A percentile compares a stretch with the other conserved stretches of the same genome.
phyloP scores from a whole-genome alignment of 2,329 filamentous ascomycete genomes.

The Diaporthe citriasiana region DNA sequence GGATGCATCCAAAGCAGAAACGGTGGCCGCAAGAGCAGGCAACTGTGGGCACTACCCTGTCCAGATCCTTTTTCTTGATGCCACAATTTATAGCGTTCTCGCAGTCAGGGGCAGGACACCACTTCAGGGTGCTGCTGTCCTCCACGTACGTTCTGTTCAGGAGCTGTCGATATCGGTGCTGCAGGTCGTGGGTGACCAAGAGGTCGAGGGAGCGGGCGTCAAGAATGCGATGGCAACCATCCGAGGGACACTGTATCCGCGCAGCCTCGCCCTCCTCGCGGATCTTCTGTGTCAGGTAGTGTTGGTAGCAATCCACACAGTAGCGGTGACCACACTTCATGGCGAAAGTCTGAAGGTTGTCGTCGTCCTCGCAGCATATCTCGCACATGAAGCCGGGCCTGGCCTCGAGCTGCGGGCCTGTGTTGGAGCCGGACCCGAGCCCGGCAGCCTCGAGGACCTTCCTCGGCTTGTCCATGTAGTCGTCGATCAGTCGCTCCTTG shows the following conservation, averaged over 20 bases:
- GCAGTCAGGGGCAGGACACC: conserved; percentile 99
- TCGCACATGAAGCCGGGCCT: conserved; percentile 88
- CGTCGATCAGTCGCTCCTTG: conserved; percentile 92
- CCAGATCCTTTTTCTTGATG: conserved; percentile 89
- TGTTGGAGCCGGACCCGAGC: conserved; percentile 74
- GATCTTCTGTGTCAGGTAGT: conserved; percentile 94
- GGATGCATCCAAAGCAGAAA: conserved; percentile 96
- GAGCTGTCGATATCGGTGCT: conserved; percentile 81
- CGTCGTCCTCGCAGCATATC: conserved; percentile 94
- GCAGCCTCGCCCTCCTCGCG: conserved; percentile 95
- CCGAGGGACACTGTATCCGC: conserved; percentile 91
- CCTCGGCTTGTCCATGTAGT: conserved; percentile 92
- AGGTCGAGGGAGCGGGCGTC: conserved; percentile 90
- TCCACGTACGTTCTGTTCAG: conserved; percentile 96
- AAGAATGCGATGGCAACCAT: conserved; percentile 89
- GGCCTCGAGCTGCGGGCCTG: conserved; percentile 76
- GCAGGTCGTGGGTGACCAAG: conserved; percentile 72
- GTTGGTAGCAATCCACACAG: conserved; percentile 91
- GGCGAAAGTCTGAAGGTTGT: conserved; percentile 84
- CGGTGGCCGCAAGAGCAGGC: conserved; percentile 85
- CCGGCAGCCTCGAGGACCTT: conserved; percentile 88
- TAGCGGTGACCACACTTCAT: conserved; percentile 97
- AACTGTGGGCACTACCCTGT: conserved; percentile 89
- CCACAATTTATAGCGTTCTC: conserved; percentile 90
- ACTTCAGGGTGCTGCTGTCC: conserved; percentile 94